Base-by-base conservation (phyloP, 306 rosid species). In the Quercus wislizeni region DNA sequence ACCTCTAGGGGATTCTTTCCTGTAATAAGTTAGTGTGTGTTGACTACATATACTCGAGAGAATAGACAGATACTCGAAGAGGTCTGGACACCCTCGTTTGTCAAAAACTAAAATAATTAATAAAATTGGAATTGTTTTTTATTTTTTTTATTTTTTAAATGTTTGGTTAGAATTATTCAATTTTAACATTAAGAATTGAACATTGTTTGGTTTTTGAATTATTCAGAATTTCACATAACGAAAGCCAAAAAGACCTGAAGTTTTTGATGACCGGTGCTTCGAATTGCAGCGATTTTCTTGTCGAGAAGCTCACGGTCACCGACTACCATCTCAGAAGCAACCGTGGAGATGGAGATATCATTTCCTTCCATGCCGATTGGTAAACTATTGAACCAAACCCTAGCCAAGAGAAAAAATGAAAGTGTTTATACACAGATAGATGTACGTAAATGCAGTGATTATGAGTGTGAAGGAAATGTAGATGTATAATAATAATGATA, bases 181-280 rank as follows among this genome's bases (percentile, higher is more conserved):
- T 38, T 38, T 38, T 38, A 7, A 49, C 54, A 49, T 13, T 12
- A 12, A 49, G 21, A 49, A 58, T 17, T 27, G 31, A 79, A 19
- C 35, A n/a, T 51, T 20, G n/a, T 4, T n/a, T 65, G n/a, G 23
- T 64, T 20, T 14, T 25, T 23, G 8, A 25, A 41, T 55, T 62
- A 18, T 41, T 20, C 1, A 9, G 46, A 41, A 41, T 56, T 31
- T n/a, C 9, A 12, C 15, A 57, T 28, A 6, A 20, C 6, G 76
- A 19, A 56, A 49, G 12, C 6, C 71, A 76, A 76, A 54, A 61
- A 52, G 76, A 92, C 97, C 92, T 92, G 93, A 52, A 92, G 89
- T 79, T 90, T 92, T 18, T 79, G 52, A 49, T 88, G 86, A 72
- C 97, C 95, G 41, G 76, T 89, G 43, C 15, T 76, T 38, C 93